Evolutionary conservation across 495 filamentous ascomycete species (phyloP), one percentile per base, ranked within the genome.

Genomic region (Polyplosphaeria fusca): DNA sequence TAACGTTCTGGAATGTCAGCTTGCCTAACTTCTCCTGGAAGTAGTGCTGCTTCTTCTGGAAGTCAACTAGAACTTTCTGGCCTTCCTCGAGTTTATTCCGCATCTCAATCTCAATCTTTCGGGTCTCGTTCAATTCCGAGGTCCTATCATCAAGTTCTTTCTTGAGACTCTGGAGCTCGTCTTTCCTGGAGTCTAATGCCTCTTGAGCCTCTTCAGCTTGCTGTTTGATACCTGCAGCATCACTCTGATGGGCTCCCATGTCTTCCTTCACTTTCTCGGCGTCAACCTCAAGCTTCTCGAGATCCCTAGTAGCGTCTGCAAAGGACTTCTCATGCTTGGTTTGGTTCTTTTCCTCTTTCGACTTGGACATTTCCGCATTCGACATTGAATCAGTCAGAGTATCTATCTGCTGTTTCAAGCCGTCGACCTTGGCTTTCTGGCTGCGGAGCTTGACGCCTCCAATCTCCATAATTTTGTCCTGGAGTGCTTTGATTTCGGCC

Each of bases 381-480:
- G 88, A 92, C 4, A 89, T 82, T 50, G 88, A 82, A 56, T 96
- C 91, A 48, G 84, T 83, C 26, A 94, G 75, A 14, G 85, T 80
- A 51, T 86, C 77, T 51, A 96, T 87, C 68, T 95, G 88, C 67
- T 92, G 88, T 68, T 91, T 93, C 55, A 87, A 72, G 22, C 86
- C 83, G 70, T 97, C 93, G n/a, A 98, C 91, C 73, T 87, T 95
- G 26, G 88, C 86, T 64, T 93, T 92, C 67, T 97, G 92, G 22
- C 84, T 81, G 41, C 93, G 84, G 9, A 98, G 83, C 68, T 87
- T 86, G 40, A 96, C 91, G 73, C 93, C 93, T 56, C 93, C 93
- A 50, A 94, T 84, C 71, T 96, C 86, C 92, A 97, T 96, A 64
- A 98, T 97, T 76, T 93, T 94, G 76, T 88, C 86, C 69, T 97